These are phyloP conservation scores for Trametes coccinea DNA, from an alignment of 768 basidiomycete species.

Conservation along the genomic window DNA sequence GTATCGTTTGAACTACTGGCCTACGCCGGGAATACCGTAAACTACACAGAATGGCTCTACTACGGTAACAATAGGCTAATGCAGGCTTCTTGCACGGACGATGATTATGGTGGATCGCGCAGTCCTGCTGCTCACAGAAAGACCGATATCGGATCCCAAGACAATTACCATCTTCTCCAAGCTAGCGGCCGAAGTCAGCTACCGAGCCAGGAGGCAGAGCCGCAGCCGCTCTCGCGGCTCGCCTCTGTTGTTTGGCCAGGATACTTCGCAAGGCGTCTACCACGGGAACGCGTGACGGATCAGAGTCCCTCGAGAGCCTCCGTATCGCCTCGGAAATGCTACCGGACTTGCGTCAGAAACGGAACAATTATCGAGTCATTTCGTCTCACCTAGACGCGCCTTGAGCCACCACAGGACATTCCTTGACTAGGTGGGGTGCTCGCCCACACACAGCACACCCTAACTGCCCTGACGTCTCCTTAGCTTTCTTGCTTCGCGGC, in stretches of 20 bases:
- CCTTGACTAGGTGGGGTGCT: slow-evolving; percentile 47
- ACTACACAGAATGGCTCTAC: slow-evolving; percentile 3
- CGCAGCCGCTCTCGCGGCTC: not conserved
- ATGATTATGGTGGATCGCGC: slow-evolving; percentile 1
- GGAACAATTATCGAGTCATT: not conserved
- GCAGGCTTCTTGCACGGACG: too few relatives aligned
- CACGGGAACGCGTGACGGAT: slow-evolving; percentile 37
- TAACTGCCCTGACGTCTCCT: slow-evolving; percentile 23
- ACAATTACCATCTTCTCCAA: not conserved
- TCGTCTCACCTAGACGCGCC: slow-evolving; percentile 54
- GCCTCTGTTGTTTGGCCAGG: slow-evolving; percentile 38
- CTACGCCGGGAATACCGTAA: not conserved
- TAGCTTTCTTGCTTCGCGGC: slow-evolving; percentile 41
- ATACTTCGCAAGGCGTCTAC: slow-evolving; percentile 43
- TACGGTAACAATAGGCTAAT: too few relatives aligned
- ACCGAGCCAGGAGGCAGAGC: slow-evolving; percentile 2
- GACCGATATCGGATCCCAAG: too few relatives aligned
- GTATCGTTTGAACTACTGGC: not conserved
- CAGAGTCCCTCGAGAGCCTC: slow-evolving; percentile 38
- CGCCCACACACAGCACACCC: slow-evolving; percentile 53
- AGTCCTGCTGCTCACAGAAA: not conserved
- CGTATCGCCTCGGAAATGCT: slow-evolving; percentile 41
- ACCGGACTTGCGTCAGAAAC: not conserved
- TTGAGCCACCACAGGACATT: slow-evolving; percentile 54
- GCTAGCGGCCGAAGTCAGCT: slow-evolving; percentile 6